Conservation (phyloP, 1,139 yeast species). For the Diutina scorzettiae region DNA sequence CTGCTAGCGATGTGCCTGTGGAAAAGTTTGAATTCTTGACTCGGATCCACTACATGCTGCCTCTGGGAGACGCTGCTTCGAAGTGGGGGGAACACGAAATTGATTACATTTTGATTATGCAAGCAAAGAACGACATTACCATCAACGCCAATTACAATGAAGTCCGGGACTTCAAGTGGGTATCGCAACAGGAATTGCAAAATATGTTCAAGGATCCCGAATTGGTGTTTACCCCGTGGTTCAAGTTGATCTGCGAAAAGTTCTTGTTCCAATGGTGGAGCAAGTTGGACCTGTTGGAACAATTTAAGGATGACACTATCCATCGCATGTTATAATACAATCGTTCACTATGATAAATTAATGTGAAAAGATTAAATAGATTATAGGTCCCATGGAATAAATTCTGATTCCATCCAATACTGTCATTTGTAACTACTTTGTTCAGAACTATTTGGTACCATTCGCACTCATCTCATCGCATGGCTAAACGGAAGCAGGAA, state of each 20-base stretch:
- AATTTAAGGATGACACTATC: slow-evolving; percentile 32
- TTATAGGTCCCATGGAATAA: too few species aligned
- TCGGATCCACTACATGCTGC: slow-evolving; percentile 89
- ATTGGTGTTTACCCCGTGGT: slow-evolving; percentile 91
- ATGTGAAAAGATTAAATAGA: neutral
- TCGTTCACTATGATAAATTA: too few species aligned
- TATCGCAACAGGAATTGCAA: slow-evolving; percentile 51
- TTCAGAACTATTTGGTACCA: too few species aligned
- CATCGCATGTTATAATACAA: slow-evolving; percentile 27
- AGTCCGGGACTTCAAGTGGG: slow-evolving; percentile 73
- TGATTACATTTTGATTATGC: slow-evolving; percentile 80
- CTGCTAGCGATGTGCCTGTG: slow-evolving; percentile 46
- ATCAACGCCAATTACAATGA: slow-evolving; percentile 61
- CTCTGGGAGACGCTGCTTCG: slow-evolving; percentile 51
- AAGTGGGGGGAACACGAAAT: slow-evolving; percentile 98
- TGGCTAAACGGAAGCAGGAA: slow-evolving; percentile 18
- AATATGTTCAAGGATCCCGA: slow-evolving; percentile 58
- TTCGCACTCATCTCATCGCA: slow-evolving; percentile 2
- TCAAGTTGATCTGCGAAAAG: slow-evolving; percentile 85
- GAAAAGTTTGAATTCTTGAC: slow-evolving; percentile 72
- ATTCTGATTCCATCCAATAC: too few species aligned
- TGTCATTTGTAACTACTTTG: too few species aligned
- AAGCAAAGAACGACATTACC: slow-evolving; percentile 41
- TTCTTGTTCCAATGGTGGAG: slow-evolving; percentile 94
- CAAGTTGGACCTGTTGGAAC: slow-evolving; percentile 43